Conservation (phyloP, 768 basidiomycete genomes). For the Gloeostereum incarnatum region DNA sequence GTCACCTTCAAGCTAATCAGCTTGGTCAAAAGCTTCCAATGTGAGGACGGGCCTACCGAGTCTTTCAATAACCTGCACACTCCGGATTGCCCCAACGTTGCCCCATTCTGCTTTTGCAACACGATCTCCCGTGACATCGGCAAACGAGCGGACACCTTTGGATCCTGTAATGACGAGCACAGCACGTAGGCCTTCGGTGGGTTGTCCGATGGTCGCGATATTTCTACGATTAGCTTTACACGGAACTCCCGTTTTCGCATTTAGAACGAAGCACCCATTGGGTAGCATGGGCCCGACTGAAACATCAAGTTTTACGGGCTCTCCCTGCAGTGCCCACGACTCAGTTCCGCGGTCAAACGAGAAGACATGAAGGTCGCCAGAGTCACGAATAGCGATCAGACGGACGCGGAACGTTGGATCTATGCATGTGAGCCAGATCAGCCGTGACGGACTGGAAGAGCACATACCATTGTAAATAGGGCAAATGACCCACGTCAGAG, state of each 20-base stretch:
- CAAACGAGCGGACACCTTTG: constrained; percentile 47
- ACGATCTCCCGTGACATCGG: constrained; percentile 56
- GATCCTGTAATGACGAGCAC: constrained; percentile 39
- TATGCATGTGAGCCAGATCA: constrained; percentile 12
- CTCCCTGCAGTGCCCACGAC: constrained; percentile 26
- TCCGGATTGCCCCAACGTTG: constrained; percentile 40
- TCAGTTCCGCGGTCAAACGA: constrained; percentile 30
- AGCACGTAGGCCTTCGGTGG: constrained; percentile 18
- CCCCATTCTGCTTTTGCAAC: constrained; percentile 61
- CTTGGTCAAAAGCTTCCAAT: constrained; percentile 2
- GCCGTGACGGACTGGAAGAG: neutral
- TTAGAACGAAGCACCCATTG: constrained; percentile 43
- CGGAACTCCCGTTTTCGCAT: constrained; percentile 38
- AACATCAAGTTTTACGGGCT: constrained; percentile 26
- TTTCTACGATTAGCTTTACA: constrained; percentile 37
- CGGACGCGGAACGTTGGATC: constrained; percentile 41
- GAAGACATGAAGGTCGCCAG: constrained; percentile 53
- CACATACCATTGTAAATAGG: constrained; percentile 40
- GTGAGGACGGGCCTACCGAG: constrained; percentile 33
- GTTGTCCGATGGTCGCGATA: constrained; percentile 20
- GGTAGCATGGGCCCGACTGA: constrained; percentile 32
- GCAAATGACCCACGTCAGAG: constrained; percentile 61
- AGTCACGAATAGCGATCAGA: constrained; percentile 49
- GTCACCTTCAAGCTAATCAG: constrained; percentile 25
- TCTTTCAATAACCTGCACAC: constrained; percentile 48